Evolutionary conservation across 2,329 filamentous ascomycete genomes (phyloP).

Genomic region (Chaetomiaceae sp.): DNA sequence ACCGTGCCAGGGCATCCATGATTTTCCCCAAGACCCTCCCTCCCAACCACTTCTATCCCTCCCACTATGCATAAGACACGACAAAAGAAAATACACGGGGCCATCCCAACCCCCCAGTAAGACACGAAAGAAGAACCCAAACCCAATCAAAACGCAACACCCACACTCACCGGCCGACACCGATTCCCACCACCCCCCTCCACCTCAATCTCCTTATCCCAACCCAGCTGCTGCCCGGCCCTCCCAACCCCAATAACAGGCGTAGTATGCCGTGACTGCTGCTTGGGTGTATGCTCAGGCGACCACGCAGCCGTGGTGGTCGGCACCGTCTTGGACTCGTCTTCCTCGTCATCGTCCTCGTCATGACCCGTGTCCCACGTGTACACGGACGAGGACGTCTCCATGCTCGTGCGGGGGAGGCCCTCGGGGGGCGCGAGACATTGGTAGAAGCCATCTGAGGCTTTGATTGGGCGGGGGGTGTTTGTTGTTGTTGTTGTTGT

Average conservation of each 20-base stretch:
- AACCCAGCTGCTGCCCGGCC: conserved; percentile 2
- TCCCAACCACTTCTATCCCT: too few relatives aligned
- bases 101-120: not conserved
- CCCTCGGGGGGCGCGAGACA: conserved; percentile 40
- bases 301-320: conserved; percentile 48
- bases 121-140: not conserved
- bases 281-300: conserved; percentile 36
- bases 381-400: conserved; percentile 36
- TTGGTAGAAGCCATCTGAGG: conserved; percentile 55
- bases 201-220: conserved; percentile 14
- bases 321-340: conserved; percentile 40
- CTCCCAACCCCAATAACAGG: conserved; percentile 18
- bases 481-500: conserved; percentile 45
- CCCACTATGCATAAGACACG: too few relatives aligned
- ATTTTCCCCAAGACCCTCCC: too few relatives aligned
- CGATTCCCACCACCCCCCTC: conserved; percentile 7
- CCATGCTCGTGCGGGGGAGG: conserved; percentile 37
- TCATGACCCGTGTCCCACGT: conserved; percentile 43
- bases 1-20: too few relatives aligned
- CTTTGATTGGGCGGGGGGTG: conserved; percentile 46
- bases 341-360: conserved; percentile 17
- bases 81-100: too few relatives aligned
- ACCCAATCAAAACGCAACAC: conserved; percentile 42
- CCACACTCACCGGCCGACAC: conserved; percentile 40
- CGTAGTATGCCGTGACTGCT: conserved; percentile 36